phyloP scores from a whole-genome alignment of 2,329 filamentous ascomycete genomes.

The Calonectria crousiana region DNA sequence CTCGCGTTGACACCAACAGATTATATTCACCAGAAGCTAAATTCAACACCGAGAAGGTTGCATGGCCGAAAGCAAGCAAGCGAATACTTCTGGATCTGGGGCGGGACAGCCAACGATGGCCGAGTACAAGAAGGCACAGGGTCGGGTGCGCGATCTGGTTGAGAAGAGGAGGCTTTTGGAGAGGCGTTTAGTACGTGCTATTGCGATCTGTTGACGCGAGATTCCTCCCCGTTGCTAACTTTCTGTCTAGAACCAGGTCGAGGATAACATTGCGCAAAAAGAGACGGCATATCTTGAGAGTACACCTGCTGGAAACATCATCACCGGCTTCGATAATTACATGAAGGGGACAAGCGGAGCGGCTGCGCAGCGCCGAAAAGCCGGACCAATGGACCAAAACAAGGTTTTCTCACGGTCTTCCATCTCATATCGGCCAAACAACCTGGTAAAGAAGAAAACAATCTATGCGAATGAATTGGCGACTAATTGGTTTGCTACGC shows the following conservation, averaged over 20 bases:
- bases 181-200: slow-evolving; percentile 51
- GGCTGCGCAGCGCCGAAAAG: slow-evolving; percentile 73
- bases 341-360: slow-evolving; percentile 86
- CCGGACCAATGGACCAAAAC: slow-evolving; percentile 75
- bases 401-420: slow-evolving; percentile 78
- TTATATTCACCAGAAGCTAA: not conserved
- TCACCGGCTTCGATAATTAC: slow-evolving; percentile 97
- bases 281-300: slow-evolving; percentile 93
- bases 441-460: slow-evolving; percentile 44
- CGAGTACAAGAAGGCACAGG: slow-evolving; percentile 65
- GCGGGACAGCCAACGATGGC: slow-evolving; percentile 53
- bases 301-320: slow-evolving; percentile 91
- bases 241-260: slow-evolving; percentile 56
- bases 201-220: no score
- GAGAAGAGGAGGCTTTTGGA: slow-evolving; percentile 56
- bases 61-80: slow-evolving; percentile 52
- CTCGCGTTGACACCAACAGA: not conserved
- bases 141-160: slow-evolving; percentile 61
- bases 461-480: not conserved
- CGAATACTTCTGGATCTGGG: slow-evolving; percentile 35
- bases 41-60: not conserved
- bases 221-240: slow-evolving; percentile 25
- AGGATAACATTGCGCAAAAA: slow-evolving; percentile 86
- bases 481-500: slow-evolving; percentile 18
- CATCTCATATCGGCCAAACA: slow-evolving; percentile 68